These are phyloP conservation scores for Pyrenochaeta sp. DNA, from an alignment of 2,329 filamentous ascomycete genomes.

Conservation along the genomic window DNA sequence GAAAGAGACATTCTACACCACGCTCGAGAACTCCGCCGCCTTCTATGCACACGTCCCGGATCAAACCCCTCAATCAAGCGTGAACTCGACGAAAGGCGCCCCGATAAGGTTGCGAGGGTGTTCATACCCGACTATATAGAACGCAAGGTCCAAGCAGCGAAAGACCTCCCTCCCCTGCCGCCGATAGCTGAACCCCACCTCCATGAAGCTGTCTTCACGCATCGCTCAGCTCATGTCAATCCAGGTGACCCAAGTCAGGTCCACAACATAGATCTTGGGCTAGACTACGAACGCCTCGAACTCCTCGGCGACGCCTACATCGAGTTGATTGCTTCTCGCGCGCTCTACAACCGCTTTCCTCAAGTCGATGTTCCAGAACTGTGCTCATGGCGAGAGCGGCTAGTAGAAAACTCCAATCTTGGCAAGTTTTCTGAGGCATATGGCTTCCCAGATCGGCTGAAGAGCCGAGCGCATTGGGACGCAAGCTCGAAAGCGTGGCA, in stretches of 20 bases:
- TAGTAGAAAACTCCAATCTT: constrained; percentile 84
- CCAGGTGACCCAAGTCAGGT: constrained; percentile 24
- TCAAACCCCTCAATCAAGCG: constrained; percentile 60
- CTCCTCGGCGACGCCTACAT: constrained; percentile 89
- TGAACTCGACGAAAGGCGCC: constrained; percentile 46
- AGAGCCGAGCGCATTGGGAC: constrained; percentile 54
- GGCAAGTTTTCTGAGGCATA: constrained; percentile 75
- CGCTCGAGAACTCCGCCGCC: constrained; percentile 36
- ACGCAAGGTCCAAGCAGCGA: constrained; percentile 39
- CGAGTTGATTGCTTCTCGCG: constrained; percentile 75
- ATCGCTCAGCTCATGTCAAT: constrained; percentile 51
- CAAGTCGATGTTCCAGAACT: constrained; percentile 72
- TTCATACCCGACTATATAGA: constrained; percentile 39
- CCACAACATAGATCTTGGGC: constrained; percentile 31
- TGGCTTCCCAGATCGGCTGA: constrained; percentile 71
- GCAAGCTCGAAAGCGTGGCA: constrained; percentile 49
- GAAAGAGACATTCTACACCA: constrained; percentile 41
- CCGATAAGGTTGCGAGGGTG: constrained; percentile 25
- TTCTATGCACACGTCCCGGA: constrained; percentile 32
- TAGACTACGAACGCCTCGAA: constrained; percentile 82
- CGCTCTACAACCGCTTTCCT: constrained; percentile 78
- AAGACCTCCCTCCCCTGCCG: constrained; percentile 66
- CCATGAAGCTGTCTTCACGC: constrained; percentile 72
- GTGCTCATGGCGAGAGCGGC: constrained; percentile 77
- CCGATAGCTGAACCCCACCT: constrained; percentile 66